phyloP scores from a whole-genome alignment of 331 rosid species.

The Cucumis variabilis region DNA sequence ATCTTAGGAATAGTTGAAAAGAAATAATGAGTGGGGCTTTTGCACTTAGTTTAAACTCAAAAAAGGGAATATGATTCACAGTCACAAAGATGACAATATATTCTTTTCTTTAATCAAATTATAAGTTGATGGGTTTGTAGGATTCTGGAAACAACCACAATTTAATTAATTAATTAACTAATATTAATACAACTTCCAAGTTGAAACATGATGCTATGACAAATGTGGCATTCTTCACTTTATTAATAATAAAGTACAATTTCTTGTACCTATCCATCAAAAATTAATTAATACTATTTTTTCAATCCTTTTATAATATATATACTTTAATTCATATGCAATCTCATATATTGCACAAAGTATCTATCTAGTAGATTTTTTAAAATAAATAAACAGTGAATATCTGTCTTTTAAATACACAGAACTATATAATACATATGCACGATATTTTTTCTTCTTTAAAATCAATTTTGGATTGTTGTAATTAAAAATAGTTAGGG shows the following conservation, averaged over 20 bases:
- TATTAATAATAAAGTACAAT: slow-evolving; percentile 20
- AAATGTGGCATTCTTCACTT: slow-evolving; percentile 14
- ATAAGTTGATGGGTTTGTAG: not conserved
- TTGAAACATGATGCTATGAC: not conserved
- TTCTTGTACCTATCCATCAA: slow-evolving; percentile 17
- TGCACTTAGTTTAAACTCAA: slow-evolving; percentile 20
- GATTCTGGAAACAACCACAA: slow-evolving; percentile 7
- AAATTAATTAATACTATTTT: not conserved
- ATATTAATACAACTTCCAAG: too few species aligned
- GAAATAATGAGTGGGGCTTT: not conserved
- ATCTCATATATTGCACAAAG: slow-evolving; percentile 3
- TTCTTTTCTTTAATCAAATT: not conserved
- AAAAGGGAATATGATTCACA: slow-evolving; percentile 16
- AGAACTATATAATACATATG: not conserved
- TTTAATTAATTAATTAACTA: not conserved
- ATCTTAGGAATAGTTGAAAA: not conserved
- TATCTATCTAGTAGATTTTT: not conserved
- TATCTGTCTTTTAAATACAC: not conserved
- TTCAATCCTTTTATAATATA: not conserved
- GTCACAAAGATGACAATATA: slow-evolving; percentile 19
- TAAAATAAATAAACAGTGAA: not conserved
- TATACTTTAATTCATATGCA: not conserved
- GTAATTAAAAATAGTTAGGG: too few species aligned
- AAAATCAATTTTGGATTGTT: too few species aligned
- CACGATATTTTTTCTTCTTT: too few species aligned